Evolutionary conservation across 768 basidiomycete species (phyloP).

Genomic region (Boletales sp.): DNA sequence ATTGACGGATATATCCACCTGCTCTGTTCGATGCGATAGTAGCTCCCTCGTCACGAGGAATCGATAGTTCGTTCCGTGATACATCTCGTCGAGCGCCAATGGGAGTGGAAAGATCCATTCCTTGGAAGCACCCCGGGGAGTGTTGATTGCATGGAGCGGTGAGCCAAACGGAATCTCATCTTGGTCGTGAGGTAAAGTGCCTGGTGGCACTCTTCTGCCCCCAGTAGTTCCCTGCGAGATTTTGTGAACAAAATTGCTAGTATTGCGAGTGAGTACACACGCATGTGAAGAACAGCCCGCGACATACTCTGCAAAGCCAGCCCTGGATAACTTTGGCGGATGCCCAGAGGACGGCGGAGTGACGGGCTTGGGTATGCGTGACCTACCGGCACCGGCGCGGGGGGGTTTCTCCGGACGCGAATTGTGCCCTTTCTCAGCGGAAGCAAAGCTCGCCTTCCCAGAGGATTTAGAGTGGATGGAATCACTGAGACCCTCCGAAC

Average conservation of each 20-base stretch:
- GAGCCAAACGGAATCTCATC: slow-evolving; percentile 29
- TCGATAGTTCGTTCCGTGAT: slow-evolving; percentile 49
- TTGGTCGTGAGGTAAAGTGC: slow-evolving; percentile 7
- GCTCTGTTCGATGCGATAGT: slow-evolving; percentile 45
- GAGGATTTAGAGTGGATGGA: slow-evolving; percentile 14
- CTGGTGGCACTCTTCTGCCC: slow-evolving; percentile 2
- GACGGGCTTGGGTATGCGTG: slow-evolving; percentile 23
- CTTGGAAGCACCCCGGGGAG: slow-evolving; percentile 38
- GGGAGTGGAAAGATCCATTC: slow-evolving; percentile 70
- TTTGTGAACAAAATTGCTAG: slow-evolving; percentile 30
- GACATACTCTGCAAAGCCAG: slow-evolving; percentile 29
- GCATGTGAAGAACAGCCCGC: not conserved
- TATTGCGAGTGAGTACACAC: slow-evolving; percentile 6
- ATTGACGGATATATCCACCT: slow-evolving; percentile 56
- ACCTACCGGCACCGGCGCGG: slow-evolving; percentile 11
- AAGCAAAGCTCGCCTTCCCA: slow-evolving; percentile 3
- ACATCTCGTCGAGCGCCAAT: slow-evolving; percentile 60
- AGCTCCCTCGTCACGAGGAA: slow-evolving; percentile 60
- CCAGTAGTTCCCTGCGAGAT: slow-evolving; percentile 18
- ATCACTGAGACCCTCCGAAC: slow-evolving; percentile 7
- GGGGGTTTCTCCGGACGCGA: slow-evolving; percentile 11
- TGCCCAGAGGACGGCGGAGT: slow-evolving; percentile 27
- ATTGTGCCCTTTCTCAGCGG: slow-evolving; percentile 2
- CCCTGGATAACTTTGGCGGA: slow-evolving; percentile 18
- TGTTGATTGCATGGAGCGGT: slow-evolving; percentile 40